Percentiles rank a stretch among this genome's conserved stretches.
Evolutionary conservation across 2,329 filamentous ascomycete genomes (phyloP).

Genomic region (Rachicladosporium sp.): DNA sequence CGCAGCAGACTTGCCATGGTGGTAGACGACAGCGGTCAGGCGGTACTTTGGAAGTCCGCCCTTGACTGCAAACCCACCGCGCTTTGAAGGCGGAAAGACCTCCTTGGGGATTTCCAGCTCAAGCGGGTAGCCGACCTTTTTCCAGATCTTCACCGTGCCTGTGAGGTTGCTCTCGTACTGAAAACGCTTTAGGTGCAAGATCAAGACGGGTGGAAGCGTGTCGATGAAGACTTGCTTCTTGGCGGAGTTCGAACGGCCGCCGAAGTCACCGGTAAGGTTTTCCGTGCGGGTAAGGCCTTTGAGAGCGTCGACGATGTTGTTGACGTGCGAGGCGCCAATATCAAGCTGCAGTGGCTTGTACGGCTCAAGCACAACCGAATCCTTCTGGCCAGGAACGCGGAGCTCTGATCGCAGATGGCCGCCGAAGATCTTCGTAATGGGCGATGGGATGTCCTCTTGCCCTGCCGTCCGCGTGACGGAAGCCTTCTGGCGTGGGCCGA

Average conservation of each 20-base stretch:
- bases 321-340: slow-evolving; percentile 74
- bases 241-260: slow-evolving; percentile 62
- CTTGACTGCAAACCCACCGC: slow-evolving; percentile 51
- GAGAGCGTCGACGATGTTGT: slow-evolving; percentile 84
- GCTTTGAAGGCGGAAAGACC: slow-evolving; percentile 65
- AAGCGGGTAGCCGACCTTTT: slow-evolving; percentile 88
- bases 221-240: slow-evolving; percentile 96
- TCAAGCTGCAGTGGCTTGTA: slow-evolving; percentile 93
- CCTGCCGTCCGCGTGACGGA: slow-evolving; percentile 80
- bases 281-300: slow-evolving; percentile 75
- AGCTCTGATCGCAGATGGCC: slow-evolving; percentile 84
- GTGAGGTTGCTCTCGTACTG: slow-evolving; percentile 72
- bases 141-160: slow-evolving; percentile 95
- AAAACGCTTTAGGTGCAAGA: slow-evolving; percentile 93
- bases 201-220: slow-evolving; percentile 76
- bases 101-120: slow-evolving; percentile 90
- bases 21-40: slow-evolving; percentile 84
- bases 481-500: slow-evolving; percentile 80
- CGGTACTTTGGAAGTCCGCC: slow-evolving; percentile 70
- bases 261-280: slow-evolving; percentile 72
- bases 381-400: slow-evolving; percentile 71
- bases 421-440: slow-evolving; percentile 88
- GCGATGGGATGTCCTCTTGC: slow-evolving; percentile 40
- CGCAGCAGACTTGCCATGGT: slow-evolving; percentile 92
- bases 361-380: slow-evolving; percentile 82